These are phyloP conservation scores for Davidsoniella eucalypti DNA, from an alignment of 2,329 filamentous ascomycete genomes.

Conservation along the genomic window DNA sequence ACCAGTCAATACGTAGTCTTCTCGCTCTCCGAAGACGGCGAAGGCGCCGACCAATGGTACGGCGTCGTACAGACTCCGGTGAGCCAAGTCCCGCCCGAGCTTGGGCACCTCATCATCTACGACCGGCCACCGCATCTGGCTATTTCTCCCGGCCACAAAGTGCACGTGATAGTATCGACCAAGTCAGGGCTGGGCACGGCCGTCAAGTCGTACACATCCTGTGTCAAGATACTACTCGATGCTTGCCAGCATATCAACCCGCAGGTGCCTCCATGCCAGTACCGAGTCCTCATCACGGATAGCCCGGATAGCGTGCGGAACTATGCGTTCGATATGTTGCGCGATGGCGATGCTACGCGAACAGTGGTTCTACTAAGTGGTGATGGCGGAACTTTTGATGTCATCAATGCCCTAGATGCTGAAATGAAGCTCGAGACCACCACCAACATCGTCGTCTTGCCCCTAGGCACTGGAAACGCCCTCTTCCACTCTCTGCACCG, in stretches of 20 bases:
- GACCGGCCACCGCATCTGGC: conserved; percentile 5
- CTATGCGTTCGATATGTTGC: conserved; percentile 32
- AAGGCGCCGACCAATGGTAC: conserved; percentile 10
- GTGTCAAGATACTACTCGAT: too few species aligned
- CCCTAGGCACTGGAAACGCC: conserved; percentile 49
- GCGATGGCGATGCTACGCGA: conserved; percentile 19
- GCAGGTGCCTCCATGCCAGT: conserved; percentile 18
- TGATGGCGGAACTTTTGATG: conserved; percentile 72
- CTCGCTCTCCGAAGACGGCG: conserved; percentile 2
- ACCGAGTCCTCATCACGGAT: conserved; percentile 44
- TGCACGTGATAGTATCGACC: conserved; percentile 54
- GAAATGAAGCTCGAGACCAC: conserved; percentile 9
- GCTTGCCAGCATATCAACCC: conserved; percentile 1
- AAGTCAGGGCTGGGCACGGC: conserved; percentile 47
- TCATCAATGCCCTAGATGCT: conserved; percentile 44
- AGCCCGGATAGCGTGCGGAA: conserved; percentile 46
- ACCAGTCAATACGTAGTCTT: conserved; percentile 3
- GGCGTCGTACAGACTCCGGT: conserved; percentile 13
- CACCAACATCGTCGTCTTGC: conserved; percentile 37
- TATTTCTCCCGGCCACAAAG: conserved; percentile 15
- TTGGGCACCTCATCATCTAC: conserved; percentile 13
- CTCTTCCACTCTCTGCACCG: conserved; percentile 47
- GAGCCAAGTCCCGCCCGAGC: conserved; percentile 18
- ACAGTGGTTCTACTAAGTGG: conserved; percentile 68
- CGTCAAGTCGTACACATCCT: not conserved